phyloP scores from a whole-genome alignment of 371 early-diverging fungal genomes.

The Mucor velutinosus region DNA sequence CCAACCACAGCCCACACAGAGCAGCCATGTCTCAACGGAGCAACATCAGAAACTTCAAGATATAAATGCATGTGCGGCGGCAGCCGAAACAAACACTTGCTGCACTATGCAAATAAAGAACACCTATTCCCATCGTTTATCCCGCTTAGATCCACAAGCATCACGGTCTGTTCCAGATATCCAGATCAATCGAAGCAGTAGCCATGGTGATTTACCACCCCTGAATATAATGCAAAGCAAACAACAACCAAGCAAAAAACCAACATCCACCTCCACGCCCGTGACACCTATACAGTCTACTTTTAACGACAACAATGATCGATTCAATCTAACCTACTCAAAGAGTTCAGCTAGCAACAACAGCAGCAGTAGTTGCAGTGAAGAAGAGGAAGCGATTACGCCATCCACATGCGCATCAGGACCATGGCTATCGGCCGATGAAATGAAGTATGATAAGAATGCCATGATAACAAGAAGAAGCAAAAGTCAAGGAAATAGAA shows the following conservation, averaged over 20 bases:
- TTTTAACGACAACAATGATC: neutral
- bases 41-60: neutral
- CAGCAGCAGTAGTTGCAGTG: neutral
- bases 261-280: neutral
- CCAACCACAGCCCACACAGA: neutral
- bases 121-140: neutral
- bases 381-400: constrained; percentile 5
- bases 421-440: neutral
- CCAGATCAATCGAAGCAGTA: neutral
- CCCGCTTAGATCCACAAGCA: neutral
- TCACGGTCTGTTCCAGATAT: neutral
- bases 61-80: neutral
- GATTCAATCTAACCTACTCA: neutral
- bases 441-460: neutral
- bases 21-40: neutral
- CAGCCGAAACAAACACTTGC: neutral
- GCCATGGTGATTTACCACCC: neutral
- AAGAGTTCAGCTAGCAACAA: neutral
- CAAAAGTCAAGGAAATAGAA: constrained; percentile 2
- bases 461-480: neutral
- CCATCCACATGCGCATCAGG: neutral
- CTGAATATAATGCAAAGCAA: neutral
- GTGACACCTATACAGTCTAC: neutral
- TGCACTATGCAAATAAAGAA: neutral
- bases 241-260: neutral